Conservation (phyloP, 2,329 filamentous ascomycete species). For the Hortaea sp. region DNA sequence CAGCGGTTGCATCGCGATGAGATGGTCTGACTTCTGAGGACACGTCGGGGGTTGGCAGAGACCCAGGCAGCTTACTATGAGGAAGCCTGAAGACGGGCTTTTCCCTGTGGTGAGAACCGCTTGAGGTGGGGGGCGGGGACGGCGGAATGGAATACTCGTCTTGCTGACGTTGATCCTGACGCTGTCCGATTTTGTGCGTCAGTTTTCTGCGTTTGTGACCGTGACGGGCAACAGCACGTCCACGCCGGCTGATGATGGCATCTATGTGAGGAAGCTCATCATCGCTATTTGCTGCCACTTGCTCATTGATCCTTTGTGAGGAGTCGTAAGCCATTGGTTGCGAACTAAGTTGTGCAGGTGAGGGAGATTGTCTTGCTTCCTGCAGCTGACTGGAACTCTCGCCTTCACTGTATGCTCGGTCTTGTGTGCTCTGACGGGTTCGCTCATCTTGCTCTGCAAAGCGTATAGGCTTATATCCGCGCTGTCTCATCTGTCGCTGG, state of each 20-base stretch:
- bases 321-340: not conserved
- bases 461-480: constrained; percentile 34
- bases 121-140: constrained; percentile 29
- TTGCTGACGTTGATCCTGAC: not conserved
- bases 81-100: constrained; percentile 13
- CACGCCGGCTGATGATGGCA: constrained; percentile 9
- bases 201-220: constrained; percentile 13
- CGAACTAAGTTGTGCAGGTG: not conserved
- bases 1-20: not conserved
- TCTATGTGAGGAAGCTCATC: constrained; percentile 23
- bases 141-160: constrained; percentile 31
- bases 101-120: constrained; percentile 2
- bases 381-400: constrained; percentile 4
- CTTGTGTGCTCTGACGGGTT: constrained; percentile 6
- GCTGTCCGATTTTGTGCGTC: not conserved
- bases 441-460: constrained; percentile 17
- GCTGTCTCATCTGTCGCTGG: constrained; percentile 31
- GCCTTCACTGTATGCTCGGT: constrained; percentile 3
- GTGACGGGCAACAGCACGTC: constrained; percentile 8
- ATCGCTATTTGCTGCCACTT: constrained; percentile 4
- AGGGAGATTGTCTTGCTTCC: not conserved
- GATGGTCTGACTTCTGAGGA: constrained; percentile 14
- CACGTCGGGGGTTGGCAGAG: constrained; percentile 19
- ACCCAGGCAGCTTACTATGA: constrained; percentile 12
- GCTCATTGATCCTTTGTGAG: not conserved